phyloP scores from a whole-genome alignment of 192 early-diverging fungal species.

The Cladochytrium replicatum region DNA sequence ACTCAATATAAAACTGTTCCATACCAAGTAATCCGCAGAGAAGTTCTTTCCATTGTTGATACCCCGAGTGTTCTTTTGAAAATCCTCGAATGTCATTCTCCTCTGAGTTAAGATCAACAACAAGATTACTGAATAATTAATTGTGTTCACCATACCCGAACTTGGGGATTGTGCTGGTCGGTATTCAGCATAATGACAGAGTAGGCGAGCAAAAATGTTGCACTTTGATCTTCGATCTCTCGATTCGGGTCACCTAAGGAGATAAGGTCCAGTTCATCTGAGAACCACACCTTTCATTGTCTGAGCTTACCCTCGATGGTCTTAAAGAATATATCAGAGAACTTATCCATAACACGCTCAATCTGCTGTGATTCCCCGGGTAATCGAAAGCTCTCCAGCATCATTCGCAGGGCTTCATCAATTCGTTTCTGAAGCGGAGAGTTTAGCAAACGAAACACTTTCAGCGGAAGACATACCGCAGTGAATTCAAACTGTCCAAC shows the following conservation, averaged over 20 bases:
- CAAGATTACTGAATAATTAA: not conserved
- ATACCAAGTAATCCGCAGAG: slow-evolving; percentile 63
- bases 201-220: slow-evolving; percentile 81
- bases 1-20: slow-evolving; percentile 1
- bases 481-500: slow-evolving; percentile 80
- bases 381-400: slow-evolving; percentile 89
- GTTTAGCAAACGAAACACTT: slow-evolving; percentile 1
- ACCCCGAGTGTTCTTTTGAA: slow-evolving; percentile 76
- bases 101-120: slow-evolving; percentile 34
- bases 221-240: slow-evolving; percentile 69
- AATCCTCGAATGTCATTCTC: slow-evolving; percentile 87
- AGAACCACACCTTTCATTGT: not conserved
- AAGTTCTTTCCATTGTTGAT: slow-evolving; percentile 85
- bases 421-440: slow-evolving; percentile 61
- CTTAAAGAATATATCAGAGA: slow-evolving; percentile 74
- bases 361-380: slow-evolving; percentile 99
- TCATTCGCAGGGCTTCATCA: slow-evolving; percentile 85
- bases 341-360: slow-evolving; percentile 85
- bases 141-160: slow-evolving; percentile 37
- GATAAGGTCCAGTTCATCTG: slow-evolving; percentile 6
- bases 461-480: slow-evolving; percentile 39
- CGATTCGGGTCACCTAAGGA: slow-evolving; percentile 22
- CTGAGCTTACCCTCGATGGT: slow-evolving; percentile 22
- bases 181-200: slow-evolving; percentile 98
- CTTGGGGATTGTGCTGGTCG: slow-evolving; percentile 93